Evolutionary conservation across 805 yeast genomes (phyloP), one percentile per base, ranked within the genome.

Genomic region (Phaffomyces antillensis): DNA sequence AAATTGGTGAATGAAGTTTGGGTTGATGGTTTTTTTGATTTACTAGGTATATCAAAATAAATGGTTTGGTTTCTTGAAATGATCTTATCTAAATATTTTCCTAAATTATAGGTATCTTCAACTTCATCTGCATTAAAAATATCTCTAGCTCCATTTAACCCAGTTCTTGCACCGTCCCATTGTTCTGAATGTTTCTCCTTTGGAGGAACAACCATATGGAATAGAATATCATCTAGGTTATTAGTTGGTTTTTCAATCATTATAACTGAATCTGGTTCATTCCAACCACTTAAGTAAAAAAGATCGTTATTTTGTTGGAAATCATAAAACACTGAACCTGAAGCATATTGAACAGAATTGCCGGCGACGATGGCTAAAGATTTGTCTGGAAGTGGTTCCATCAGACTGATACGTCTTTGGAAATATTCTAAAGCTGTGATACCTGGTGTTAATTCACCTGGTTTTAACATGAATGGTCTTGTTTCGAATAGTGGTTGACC

Each of bases 91-190:
- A 86, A 49, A 51, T 77, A 72, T 4, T 58, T 46, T 8, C 66
- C 65, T 13, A 79, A 57, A 35, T 65, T 53, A 28, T 72, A 69
- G 35, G 76, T 72, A 37, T 77, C 76, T 35, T 73, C 74, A 7
- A 86, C 80, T 41, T 72, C 73, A 63, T 89, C 97, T 4, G 96
- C 96, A 60, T 91, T 93, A 67, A 93, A 93, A 39, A 81, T 78
- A 41, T 88, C 91, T 36, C 65, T 66, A 0, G 83, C 96, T 15
- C 95, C 96, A 40, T 81, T 77, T 4, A 81, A 73, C 1, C 99
- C 99, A 16, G 95, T 83, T 54, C 95, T 76, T 37, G 77, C 82
- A 12, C 99, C 99, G 55, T 91, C 97, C 99, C 99, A 93, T 51
- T 83, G 78, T 64, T 93, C 99, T 20, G 76, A 77, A 40, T 71